Percentiles rank a stretch among this genome's conserved stretches.
Evolutionary conservation across 1,284 basidiomycete genomes (phyloP).

Genomic region (Rhodotorula sp.): DNA sequence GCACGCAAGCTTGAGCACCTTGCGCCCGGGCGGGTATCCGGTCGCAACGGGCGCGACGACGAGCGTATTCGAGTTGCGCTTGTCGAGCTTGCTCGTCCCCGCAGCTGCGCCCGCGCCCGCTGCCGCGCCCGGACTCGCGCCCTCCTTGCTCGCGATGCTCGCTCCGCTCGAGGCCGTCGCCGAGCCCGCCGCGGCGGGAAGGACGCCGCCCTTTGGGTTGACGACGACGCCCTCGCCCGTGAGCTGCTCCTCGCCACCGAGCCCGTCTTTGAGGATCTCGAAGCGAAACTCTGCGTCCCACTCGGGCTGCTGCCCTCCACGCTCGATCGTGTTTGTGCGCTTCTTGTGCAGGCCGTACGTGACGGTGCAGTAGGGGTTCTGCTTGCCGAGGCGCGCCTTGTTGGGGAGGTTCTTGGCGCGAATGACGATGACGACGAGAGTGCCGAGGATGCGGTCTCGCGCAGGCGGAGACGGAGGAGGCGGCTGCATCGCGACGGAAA

Average conservation of each 20-base stretch:
- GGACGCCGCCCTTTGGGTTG: conserved; percentile 58
- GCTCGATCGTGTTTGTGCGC: conserved; percentile 85
- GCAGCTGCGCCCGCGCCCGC: conserved; percentile 7
- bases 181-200: conserved; percentile 2
- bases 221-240: conserved; percentile 53
- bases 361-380: conserved; percentile 91
- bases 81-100: conserved; percentile 26
- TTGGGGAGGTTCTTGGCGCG: conserved; percentile 68
- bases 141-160: neutral
- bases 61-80: conserved; percentile 51
- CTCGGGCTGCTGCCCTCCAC: conserved; percentile 95
- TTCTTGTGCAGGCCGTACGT: conserved; percentile 75
- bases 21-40: conserved; percentile 43
- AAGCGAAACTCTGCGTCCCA: conserved; percentile 99
- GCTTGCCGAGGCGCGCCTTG: conserved; percentile 92
- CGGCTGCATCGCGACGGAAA: neutral
- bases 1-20: conserved; percentile 70
- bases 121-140: neutral
- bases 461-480: conserved; percentile 16
- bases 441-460: conserved; percentile 63
- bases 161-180: neutral
- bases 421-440: conserved; percentile 83
- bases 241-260: conserved; percentile 63
- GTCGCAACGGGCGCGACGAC: conserved; percentile 55
- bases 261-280: conserved; percentile 72